A percentile compares a stretch with the other conserved stretches of the same genome.
Conservation (phyloP, 129 eudicot species). For the Erigeron canadensis region DNA sequence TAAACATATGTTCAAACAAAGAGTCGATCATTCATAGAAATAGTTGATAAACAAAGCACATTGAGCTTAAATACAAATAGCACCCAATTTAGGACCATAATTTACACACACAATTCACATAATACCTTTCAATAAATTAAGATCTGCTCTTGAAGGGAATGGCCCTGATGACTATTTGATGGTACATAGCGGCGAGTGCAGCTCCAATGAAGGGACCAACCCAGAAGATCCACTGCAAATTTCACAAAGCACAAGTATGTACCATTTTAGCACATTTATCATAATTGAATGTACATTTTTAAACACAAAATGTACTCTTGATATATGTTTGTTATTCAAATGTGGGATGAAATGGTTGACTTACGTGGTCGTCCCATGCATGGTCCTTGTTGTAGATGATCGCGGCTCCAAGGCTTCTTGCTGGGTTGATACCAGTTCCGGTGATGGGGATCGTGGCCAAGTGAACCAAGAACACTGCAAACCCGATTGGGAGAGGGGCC, state of each 20-base stretch:
- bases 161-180: constrained; percentile 77
- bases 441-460: constrained; percentile 95
- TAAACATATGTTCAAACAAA: constrained; percentile 10
- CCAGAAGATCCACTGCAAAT: constrained; percentile 82
- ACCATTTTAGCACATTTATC: constrained; percentile 13
- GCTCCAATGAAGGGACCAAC: constrained; percentile 97
- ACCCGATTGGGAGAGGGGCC: constrained; percentile 96
- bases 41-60: constrained; percentile 29
- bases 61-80: constrained; percentile 31
- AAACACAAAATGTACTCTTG: constrained; percentile 11
- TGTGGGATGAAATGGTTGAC: constrained; percentile 9
- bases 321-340: not conserved
- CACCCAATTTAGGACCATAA: constrained; percentile 36
- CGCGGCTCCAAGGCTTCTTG: constrained; percentile 95
- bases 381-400: constrained; percentile 74
- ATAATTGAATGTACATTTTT: not conserved
- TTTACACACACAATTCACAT: constrained; percentile 43
- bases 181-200: constrained; percentile 85
- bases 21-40: constrained; percentile 20
- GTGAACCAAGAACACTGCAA: constrained; percentile 90
- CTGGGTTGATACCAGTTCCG: constrained; percentile 91
- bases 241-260: constrained; percentile 10
- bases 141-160: constrained; percentile 80
- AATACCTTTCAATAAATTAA: constrained; percentile 24
- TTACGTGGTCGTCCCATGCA: constrained; percentile 90